Base-by-base conservation (phyloP, 2,329 filamentous ascomycete species). In the Xylaria hypoxylon region DNA sequence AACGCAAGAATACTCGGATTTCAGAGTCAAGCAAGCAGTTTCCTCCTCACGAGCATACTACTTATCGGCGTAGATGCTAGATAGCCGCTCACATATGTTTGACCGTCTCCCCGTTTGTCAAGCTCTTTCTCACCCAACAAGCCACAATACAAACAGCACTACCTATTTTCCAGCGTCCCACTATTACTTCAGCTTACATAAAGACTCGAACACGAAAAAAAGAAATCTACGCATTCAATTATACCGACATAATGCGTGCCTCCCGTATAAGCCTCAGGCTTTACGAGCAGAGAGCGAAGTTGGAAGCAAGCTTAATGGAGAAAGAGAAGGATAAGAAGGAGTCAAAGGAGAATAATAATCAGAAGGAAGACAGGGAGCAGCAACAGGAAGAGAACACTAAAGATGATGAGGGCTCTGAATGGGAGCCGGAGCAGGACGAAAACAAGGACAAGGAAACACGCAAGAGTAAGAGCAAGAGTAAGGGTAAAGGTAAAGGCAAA, bases 281-380 rank as follows among this genome's bases (percentile, higher is more conserved):
- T 5, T 55, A 55, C 51, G 51, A 55, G 35, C 10, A 8, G 51
- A 53, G 13, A 53, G 51, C 10, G 11, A 38, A n/a, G 4, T 40
- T 22, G 13, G 51, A 53, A 10, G 7, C 13, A 38, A 10, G 3
- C 5, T 7, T 10, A 6, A 33, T 8, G 31, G 31, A 19, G 50
- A 17, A 31, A 5, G n/a, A 50, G 2, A 11, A 7, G 31, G n/a
- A 22, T 8, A 8, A 17, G 5, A 17, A 48, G 24, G 35, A 13
- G 35, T 11, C 15, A 38, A 11, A 15, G 4, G 13, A 15, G 11
- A 13, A 38, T 15, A 48, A 15, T 13, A 17, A 7, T 28, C 13
- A 48, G 7, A 5, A 24, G 24, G 24, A 40, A 33, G 22, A 52
- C n/a, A 35, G 19, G n/a, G 10, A 22, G 10, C 35, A 3, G 2